These are phyloP conservation scores for Penicillium macrosclerotiorum DNA, from an alignment of 495 filamentous ascomycete genomes.

Conservation along the genomic window DNA sequence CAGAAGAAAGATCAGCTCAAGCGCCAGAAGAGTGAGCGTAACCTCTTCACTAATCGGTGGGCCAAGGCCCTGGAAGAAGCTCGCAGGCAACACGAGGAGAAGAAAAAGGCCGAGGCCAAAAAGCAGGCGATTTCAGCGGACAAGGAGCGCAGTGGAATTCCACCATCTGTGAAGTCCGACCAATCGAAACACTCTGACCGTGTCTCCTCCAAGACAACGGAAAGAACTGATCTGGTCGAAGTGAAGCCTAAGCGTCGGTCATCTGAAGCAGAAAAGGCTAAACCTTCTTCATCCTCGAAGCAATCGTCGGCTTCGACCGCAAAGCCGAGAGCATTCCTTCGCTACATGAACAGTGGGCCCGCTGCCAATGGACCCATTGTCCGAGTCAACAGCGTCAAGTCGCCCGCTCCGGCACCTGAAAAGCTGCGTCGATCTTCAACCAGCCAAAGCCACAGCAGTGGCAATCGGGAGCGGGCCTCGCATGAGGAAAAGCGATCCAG, in stretches of 20 bases:
- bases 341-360: slow-evolving; percentile 40
- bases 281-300: slow-evolving; percentile 29
- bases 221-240: no score
- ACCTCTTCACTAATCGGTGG: slow-evolving; percentile 39
- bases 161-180: slow-evolving; percentile 12
- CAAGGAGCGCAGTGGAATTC: slow-evolving; percentile 18
- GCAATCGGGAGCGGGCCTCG: slow-evolving; percentile 19
- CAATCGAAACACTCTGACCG: slow-evolving; percentile 17
- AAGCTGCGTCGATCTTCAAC: slow-evolving; percentile 29
- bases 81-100: slow-evolving; percentile 38
- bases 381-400: slow-evolving; percentile 34
- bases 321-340: slow-evolving; percentile 31
- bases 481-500: slow-evolving; percentile 28
- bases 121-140: slow-evolving; percentile 17
- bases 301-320: slow-evolving; percentile 22
- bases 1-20: slow-evolving; percentile 24
- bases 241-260: slow-evolving; percentile 24
- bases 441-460: slow-evolving; percentile 32
- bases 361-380: slow-evolving; percentile 35
- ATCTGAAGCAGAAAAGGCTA: slow-evolving; percentile 20
- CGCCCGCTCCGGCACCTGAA: slow-evolving; percentile 26
- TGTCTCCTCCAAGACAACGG: no score
- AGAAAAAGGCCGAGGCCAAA: slow-evolving; percentile 21
- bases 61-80: slow-evolving; percentile 40
- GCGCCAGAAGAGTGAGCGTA: slow-evolving; percentile 38